phyloP scores from a whole-genome alignment of 495 filamentous ascomycete genomes.

The Aspergillus saccharolyticus region DNA sequence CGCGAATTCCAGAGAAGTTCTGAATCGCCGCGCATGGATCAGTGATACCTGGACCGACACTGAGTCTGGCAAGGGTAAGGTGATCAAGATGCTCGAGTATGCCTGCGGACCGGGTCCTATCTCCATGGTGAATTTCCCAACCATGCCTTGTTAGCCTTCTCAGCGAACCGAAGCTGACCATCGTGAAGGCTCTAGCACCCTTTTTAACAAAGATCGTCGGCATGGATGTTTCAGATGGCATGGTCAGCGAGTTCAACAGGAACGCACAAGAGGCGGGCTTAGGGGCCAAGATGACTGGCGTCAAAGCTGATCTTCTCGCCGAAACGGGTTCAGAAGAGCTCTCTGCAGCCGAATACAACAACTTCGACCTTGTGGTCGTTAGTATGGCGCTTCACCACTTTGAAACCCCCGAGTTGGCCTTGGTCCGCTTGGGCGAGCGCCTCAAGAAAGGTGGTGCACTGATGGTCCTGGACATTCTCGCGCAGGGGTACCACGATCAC shows the following conservation, averaged over 20 bases:
- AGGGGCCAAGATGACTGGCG: constrained; percentile 49
- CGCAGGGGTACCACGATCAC: constrained; percentile 24
- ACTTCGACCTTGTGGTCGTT: constrained; percentile 61
- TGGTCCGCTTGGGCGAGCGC: constrained; percentile 51
- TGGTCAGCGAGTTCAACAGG: constrained; percentile 57
- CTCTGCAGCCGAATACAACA: constrained; percentile 42
- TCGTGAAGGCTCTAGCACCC: constrained; percentile 49
- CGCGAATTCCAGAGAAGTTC: constrained; percentile 34
- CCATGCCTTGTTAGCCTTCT: not conserved
- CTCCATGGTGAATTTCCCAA: constrained; percentile 40
- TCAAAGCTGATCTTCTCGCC: constrained; percentile 53
- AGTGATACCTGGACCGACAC: constrained; percentile 52
- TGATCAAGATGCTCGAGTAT: constrained; percentile 64
- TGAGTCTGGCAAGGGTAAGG: constrained; percentile 31
- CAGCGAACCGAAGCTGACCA: not conserved
- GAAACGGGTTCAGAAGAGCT: constrained; percentile 37
- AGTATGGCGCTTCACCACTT: constrained; percentile 73
- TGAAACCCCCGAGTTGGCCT: constrained; percentile 51
- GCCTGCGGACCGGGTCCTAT: constrained; percentile 68
- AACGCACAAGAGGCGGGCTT: constrained; percentile 36
- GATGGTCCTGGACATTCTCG: constrained; percentile 61
- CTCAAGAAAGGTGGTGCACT: constrained; percentile 59
- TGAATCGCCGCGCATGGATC: constrained; percentile 54
- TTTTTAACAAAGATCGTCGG: constrained; percentile 58
- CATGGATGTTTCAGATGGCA: constrained; percentile 63